Conservation (phyloP, 345 rosid species). For the Salix purpurea region DNA sequence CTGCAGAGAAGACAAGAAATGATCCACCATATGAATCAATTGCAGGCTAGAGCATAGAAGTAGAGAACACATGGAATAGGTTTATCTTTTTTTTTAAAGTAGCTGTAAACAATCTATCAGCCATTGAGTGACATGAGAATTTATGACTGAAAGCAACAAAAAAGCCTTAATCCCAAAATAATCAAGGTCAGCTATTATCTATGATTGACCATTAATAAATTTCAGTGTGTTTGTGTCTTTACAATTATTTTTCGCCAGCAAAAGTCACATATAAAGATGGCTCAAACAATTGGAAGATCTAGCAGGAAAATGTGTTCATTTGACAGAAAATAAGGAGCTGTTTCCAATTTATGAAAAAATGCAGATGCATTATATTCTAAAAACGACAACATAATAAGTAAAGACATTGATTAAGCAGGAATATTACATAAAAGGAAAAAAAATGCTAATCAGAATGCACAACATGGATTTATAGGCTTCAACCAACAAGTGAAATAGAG, state of each 20-base stretch:
- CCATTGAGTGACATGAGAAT: background rate
- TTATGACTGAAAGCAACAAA: background rate
- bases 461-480: background rate
- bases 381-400: background rate
- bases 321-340: background rate
- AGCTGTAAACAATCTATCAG: background rate
- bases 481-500: background rate
- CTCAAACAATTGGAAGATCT: background rate
- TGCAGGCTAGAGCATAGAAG: background rate
- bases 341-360: background rate
- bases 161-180: background rate
- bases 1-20: conserved; percentile 39
- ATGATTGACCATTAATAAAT: background rate
- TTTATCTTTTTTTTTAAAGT: conserved; percentile 1
- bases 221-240: background rate
- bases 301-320: background rate
- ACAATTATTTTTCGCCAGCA: background rate
- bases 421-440: background rate
- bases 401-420: background rate
- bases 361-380: background rate
- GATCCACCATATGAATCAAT: conserved; percentile 1
- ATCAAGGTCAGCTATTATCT: background rate
- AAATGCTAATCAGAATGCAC: background rate
- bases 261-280: background rate
- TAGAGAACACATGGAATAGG: background rate